Conservation (phyloP, 192 early-diverging fungal genomes). For the Dissophora ornata region DNA sequence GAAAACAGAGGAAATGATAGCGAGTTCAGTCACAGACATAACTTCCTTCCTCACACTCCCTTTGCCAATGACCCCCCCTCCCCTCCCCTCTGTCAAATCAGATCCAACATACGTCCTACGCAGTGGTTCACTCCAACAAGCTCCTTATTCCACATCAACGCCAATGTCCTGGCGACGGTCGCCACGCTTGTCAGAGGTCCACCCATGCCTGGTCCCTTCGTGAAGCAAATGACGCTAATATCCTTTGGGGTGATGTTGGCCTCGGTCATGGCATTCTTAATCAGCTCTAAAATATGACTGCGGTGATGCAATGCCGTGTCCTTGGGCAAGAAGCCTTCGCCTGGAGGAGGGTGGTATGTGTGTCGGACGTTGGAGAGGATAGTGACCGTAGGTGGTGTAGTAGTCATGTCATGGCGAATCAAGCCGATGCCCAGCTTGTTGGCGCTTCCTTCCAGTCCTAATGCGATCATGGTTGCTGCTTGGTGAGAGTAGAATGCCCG, state of each 20-base stretch:
- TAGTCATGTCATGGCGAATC: constrained; percentile 77
- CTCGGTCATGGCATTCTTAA: constrained; percentile 80
- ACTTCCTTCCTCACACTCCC: neutral
- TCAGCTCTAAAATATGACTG: constrained; percentile 74
- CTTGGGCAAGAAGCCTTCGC: constrained; percentile 93
- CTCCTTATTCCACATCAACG: constrained; percentile 92
- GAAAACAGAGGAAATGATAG: neutral
- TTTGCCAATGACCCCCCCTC: too few species aligned
- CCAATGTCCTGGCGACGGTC: constrained; percentile 90
- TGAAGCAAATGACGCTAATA: constrained; percentile 94
- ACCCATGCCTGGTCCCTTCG: constrained; percentile 99
- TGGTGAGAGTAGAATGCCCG: too few species aligned
- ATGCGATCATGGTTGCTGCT: constrained; percentile 74
- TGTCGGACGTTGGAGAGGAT: constrained; percentile 90
- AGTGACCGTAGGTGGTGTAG: constrained; percentile 67
- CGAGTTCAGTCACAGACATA: neutral
- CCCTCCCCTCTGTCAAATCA: neutral
- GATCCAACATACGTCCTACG: constrained; percentile 76
- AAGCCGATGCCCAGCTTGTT: constrained; percentile 99
- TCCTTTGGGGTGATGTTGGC: constrained; percentile 80
- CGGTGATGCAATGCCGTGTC: constrained; percentile 97
- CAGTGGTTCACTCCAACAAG: constrained; percentile 98
- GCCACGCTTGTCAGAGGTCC: constrained; percentile 93
- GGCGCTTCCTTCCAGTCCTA: constrained; percentile 91
- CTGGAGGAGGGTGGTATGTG: constrained; percentile 97